Evolutionary conservation across 805 yeast genomes (phyloP).

Genomic region (Saccharomyces cerevisiae): DNA sequence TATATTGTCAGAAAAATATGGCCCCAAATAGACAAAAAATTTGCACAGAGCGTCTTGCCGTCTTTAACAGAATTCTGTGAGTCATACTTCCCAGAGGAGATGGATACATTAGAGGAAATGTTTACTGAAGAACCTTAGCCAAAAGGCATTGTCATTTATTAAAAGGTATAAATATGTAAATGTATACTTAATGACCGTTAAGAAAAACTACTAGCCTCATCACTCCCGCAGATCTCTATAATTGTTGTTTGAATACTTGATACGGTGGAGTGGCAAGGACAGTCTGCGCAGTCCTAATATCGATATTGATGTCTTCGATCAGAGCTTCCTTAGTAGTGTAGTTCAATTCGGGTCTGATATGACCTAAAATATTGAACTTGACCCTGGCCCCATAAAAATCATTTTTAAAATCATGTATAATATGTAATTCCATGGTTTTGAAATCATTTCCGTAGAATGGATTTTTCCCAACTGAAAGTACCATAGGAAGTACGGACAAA

Average conservation of each 20-base stretch:
- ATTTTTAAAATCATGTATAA: constrained; percentile 59
- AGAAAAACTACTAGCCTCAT: too few relatives aligned
- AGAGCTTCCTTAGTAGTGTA: constrained; percentile 79
- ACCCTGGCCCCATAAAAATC: constrained; percentile 80
- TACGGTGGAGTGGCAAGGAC: constrained; percentile 4
- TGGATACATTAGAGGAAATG: constrained; percentile 13
- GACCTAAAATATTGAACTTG: constrained; percentile 69
- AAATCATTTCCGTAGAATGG: constrained; percentile 77
- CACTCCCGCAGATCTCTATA: neutral
- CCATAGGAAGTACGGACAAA: constrained; percentile 64
- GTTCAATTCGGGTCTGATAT: constrained; percentile 82
- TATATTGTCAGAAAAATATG: constrained; percentile 16
- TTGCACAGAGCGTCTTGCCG: neutral
- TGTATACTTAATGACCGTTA: neutral
- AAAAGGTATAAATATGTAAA: neutral
- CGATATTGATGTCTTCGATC: constrained; percentile 73
- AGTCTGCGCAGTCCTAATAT: constrained; percentile 54
- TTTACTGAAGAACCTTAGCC: constrained; percentile 1
- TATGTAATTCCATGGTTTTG: constrained; percentile 82
- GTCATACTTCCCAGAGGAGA: constrained; percentile 25
- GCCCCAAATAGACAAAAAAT: constrained; percentile 11
- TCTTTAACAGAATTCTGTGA: constrained; percentile 14
- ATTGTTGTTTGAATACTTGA: constrained; percentile 2
- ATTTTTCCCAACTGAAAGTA: constrained; percentile 92
- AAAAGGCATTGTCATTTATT: neutral